A percentile compares a stretch with the other conserved stretches of the same genome.
Evolutionary conservation across 1,284 basidiomycete species (phyloP).

Genomic region (Fistulinella cinereoalba): DNA sequence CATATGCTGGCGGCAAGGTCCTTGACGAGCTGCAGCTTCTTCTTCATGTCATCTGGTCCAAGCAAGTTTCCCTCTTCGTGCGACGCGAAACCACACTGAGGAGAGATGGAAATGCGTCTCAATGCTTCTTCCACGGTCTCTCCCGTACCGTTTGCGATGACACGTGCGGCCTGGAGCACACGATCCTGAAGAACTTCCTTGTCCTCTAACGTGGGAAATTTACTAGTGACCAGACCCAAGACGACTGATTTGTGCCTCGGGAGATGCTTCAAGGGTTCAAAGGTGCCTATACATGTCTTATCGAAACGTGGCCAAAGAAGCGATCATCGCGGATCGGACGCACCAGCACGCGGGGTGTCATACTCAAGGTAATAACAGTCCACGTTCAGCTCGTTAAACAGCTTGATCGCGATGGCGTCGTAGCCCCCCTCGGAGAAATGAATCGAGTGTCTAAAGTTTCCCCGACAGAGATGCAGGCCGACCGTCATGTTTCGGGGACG

Average conservation of each 20-base stretch:
- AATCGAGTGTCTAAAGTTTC: slow-evolving; percentile 67
- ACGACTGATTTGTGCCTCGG: slow-evolving; percentile 68
- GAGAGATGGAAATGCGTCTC: slow-evolving; percentile 64
- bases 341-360: slow-evolving; percentile 71
- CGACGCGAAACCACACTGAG: slow-evolving; percentile 75
- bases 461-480: slow-evolving; percentile 75
- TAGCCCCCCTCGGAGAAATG: slow-evolving; percentile 77
- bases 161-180: slow-evolving; percentile 62
- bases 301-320: too few species aligned
- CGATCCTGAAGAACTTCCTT: slow-evolving; percentile 55
- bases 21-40: slow-evolving; percentile 24
- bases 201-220: slow-evolving; percentile 65
- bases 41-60: slow-evolving; percentile 20
- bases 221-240: slow-evolving; percentile 73
- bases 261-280: slow-evolving; percentile 63
- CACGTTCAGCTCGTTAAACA: slow-evolving; percentile 75
- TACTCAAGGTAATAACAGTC: slow-evolving; percentile 79
- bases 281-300: slow-evolving; percentile 32
- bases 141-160: slow-evolving; percentile 51
- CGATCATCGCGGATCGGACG: slow-evolving; percentile 20
- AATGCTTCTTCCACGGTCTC: slow-evolving; percentile 55
- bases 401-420: slow-evolving; percentile 66
- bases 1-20: slow-evolving; percentile 25
- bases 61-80: slow-evolving; percentile 59
- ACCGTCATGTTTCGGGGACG: slow-evolving; percentile 64